Evolutionary conservation across 441 rosid species (phyloP).

Genomic region (Theobroma grandiflorum): DNA sequence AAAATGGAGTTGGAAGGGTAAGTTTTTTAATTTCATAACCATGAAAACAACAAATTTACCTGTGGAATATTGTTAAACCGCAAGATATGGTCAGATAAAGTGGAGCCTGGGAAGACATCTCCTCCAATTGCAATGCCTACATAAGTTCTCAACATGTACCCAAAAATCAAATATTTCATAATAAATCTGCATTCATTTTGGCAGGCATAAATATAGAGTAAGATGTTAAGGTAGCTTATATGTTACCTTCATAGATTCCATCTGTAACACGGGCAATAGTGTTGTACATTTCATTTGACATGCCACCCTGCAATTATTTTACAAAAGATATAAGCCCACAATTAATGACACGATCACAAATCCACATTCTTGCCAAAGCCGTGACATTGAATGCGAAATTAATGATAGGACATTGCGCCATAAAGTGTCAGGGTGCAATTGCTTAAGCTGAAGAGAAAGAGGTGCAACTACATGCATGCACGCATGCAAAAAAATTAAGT

Average conservation of each 20-base stretch:
- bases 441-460: slow-evolving; percentile 18
- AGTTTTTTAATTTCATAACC: background rate
- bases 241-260: slow-evolving; percentile 91
- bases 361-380: slow-evolving; percentile 12
- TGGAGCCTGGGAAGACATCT: slow-evolving; percentile 96
- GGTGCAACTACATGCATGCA: background rate
- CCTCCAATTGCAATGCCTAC: slow-evolving; percentile 97
- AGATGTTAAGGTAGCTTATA: slow-evolving; percentile 25
- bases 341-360: background rate
- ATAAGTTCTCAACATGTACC: slow-evolving; percentile 33
- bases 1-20: background rate
- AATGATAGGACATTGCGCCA: background rate
- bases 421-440: background rate
- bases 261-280: slow-evolving; percentile 92
- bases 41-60: slow-evolving; percentile 46
- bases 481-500: background rate
- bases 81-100: slow-evolving; percentile 90
- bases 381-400: slow-evolving; percentile 11
- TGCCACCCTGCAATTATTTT: slow-evolving; percentile 78
- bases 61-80: slow-evolving; percentile 96
- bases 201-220: slow-evolving; percentile 18
- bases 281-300: slow-evolving; percentile 95
- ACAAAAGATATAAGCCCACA: slow-evolving; percentile 26
- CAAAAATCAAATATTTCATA: slow-evolving; percentile 16
- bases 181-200: slow-evolving; percentile 26